phyloP scores from a whole-genome alignment of 495 filamentous ascomycete genomes.

The Neurospora sublineolata region DNA sequence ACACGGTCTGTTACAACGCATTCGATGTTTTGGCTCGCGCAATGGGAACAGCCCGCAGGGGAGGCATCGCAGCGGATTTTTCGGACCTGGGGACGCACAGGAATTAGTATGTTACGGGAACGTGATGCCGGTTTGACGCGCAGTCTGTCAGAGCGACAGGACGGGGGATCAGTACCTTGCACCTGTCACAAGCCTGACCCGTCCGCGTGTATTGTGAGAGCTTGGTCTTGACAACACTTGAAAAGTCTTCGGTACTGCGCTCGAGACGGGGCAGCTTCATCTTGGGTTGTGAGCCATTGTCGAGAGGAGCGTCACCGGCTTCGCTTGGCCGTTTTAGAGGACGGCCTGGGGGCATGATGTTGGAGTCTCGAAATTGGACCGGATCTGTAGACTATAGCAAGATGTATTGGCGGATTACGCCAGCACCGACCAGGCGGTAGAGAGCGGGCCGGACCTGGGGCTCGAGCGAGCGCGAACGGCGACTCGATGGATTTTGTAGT shows the following conservation, averaged over 20 bases:
- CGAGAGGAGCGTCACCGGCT: constrained; percentile 17
- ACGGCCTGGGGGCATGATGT: constrained; percentile 16
- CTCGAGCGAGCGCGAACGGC: neutral
- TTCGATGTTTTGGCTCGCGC: constrained; percentile 54
- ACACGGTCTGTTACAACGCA: constrained; percentile 80
- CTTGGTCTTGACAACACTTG: constrained; percentile 53
- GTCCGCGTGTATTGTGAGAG: constrained; percentile 55
- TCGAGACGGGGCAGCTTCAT: constrained; percentile 38
- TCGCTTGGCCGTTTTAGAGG: constrained; percentile 34
- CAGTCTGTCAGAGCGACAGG: neutral
- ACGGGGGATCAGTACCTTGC: constrained; percentile 52
- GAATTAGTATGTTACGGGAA: neutral
- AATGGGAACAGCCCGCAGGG: constrained; percentile 63
- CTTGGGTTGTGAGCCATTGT: constrained; percentile 21
- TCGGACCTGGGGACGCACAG: constrained; percentile 43
- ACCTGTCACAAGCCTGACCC: constrained; percentile 83
- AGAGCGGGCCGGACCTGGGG: neutral
- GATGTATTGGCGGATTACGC: neutral
- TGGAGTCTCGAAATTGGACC: constrained; percentile 24
- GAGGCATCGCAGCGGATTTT: constrained; percentile 76
- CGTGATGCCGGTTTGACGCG: neutral
- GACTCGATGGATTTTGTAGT: neutral
- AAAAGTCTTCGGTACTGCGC: constrained; percentile 49
- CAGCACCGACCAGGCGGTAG: neutral
- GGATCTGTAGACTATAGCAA: constrained; percentile 8